Evolutionary conservation across 768 basidiomycete genomes (phyloP).

Genomic region (Termitomyces sp.): DNA sequence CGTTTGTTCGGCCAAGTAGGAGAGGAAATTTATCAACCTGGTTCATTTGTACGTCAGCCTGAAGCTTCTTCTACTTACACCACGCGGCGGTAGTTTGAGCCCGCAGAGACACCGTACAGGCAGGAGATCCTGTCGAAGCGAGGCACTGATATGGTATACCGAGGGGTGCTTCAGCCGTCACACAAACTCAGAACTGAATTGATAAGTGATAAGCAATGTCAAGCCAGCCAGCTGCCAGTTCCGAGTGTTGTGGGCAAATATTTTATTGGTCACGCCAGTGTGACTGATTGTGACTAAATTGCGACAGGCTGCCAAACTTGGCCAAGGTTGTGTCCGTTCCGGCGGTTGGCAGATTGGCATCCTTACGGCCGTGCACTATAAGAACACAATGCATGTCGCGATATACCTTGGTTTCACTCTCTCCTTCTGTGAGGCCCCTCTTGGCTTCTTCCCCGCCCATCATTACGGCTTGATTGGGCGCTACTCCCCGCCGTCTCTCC

Average conservation of each 20-base stretch:
- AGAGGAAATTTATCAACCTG: not conserved
- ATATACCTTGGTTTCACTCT: not conserved
- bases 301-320: slow-evolving; percentile 6
- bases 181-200: not conserved
- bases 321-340: slow-evolving; percentile 6
- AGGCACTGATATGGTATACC: slow-evolving; percentile 16
- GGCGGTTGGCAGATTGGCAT: slow-evolving; percentile 11
- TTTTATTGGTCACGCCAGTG: slow-evolving; percentile 5
- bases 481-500: not conserved
- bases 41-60: slow-evolving; percentile 12
- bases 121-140: slow-evolving; percentile 5
- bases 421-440: slow-evolving; percentile 19
- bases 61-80: not conserved
- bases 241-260: not conserved
- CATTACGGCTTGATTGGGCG: slow-evolving; percentile 13
- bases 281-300: slow-evolving; percentile 11
- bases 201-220: slow-evolving; percentile 2
- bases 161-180: slow-evolving; percentile 1
- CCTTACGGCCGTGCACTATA: slow-evolving; percentile 7
- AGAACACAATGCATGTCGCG: slow-evolving; percentile 4
- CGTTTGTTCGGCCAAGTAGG: not conserved
- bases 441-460: slow-evolving; percentile 18
- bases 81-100: not conserved
- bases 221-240: not conserved
- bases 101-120: not conserved